Conservation (phyloP, 768 basidiomycete genomes). For the Favolaschia claudopus region DNA sequence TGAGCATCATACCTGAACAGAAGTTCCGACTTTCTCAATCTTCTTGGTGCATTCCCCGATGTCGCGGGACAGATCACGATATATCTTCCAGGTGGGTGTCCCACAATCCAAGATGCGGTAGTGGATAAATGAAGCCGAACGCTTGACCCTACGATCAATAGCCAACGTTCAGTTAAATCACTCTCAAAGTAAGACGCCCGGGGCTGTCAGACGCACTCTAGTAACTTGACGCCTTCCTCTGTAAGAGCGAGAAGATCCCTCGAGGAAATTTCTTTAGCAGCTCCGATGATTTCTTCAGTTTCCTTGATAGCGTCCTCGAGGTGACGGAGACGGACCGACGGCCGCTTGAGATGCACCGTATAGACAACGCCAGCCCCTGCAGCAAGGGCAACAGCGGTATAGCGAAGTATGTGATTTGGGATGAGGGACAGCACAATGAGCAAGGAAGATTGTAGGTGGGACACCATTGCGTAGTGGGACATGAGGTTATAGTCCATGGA, state of each 20-base stretch:
- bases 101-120: neutral
- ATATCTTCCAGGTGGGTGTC: neutral
- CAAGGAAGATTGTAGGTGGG: neutral
- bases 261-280: neutral
- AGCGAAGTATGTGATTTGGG: neutral
- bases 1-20: neutral
- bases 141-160: neutral
- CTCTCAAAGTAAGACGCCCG: too few species aligned
- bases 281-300: neutral
- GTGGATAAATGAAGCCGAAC: neutral
- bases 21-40: neutral
- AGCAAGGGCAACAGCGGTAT: neutral
- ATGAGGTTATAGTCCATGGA: too few species aligned
- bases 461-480: too few species aligned
- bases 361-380: neutral
- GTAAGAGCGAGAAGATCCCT: neutral
- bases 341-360: neutral
- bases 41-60: neutral
- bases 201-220: neutral
- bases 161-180: too few species aligned
- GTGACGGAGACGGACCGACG: neutral
- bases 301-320: neutral
- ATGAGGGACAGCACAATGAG: neutral
- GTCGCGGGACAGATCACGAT: neutral
- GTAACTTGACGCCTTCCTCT: neutral